A percentile compares a stretch with the other conserved stretches of the same genome.
These are phyloP conservation scores for Albizia julibrissin DNA, from an alignment of 306 rosid genomes.

Conservation along the genomic window DNA sequence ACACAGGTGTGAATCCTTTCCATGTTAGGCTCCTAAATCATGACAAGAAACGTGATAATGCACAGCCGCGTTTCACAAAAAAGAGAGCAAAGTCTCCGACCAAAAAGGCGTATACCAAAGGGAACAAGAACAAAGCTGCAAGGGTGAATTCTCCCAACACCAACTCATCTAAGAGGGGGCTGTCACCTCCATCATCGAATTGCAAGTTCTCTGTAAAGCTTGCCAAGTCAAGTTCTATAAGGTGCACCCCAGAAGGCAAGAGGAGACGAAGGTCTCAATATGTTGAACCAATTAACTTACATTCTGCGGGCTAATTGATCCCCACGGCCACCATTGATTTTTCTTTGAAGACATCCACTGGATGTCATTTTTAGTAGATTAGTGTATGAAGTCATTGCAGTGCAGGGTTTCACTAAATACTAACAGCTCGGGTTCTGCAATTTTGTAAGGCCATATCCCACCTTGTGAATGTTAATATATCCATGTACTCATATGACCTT, in stretches of 20 bases:
- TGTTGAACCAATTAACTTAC: slow-evolving; percentile 57
- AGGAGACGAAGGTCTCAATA: slow-evolving; percentile 65
- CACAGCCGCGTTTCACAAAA: slow-evolving; percentile 42
- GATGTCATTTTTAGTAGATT: slow-evolving; percentile 31
- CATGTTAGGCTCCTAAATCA: slow-evolving; percentile 60
- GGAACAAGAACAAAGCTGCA: slow-evolving; percentile 32
- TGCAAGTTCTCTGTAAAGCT: slow-evolving; percentile 59
- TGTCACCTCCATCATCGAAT: slow-evolving; percentile 44
- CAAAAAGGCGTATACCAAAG: slow-evolving; percentile 39
- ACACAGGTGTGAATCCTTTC: slow-evolving; percentile 66
- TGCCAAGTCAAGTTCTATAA: slow-evolving; percentile 49
- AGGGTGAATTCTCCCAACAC: slow-evolving; percentile 38
- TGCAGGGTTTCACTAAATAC: slow-evolving; percentile 33
- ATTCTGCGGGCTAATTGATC: slow-evolving; percentile 46
- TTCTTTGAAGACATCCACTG: slow-evolving; percentile 37
- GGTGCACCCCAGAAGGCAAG: slow-evolving; percentile 72
- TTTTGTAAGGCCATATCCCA: slow-evolving; percentile 25
- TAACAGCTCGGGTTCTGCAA: slow-evolving; percentile 22
- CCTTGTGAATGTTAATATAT: slow-evolving; percentile 26
- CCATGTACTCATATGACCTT: slow-evolving; percentile 37
- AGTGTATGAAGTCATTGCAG: slow-evolving; percentile 17
- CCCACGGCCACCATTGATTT: not conserved
- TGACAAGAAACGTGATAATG: slow-evolving; percentile 37
- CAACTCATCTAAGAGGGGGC: slow-evolving; percentile 33
- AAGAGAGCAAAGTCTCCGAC: slow-evolving; percentile 65